Evolutionary conservation across 108 stramenopile species (phyloP), one percentile per base, ranked within the genome.

Genomic region (Cyclotella choctawhatcheeana): DNA sequence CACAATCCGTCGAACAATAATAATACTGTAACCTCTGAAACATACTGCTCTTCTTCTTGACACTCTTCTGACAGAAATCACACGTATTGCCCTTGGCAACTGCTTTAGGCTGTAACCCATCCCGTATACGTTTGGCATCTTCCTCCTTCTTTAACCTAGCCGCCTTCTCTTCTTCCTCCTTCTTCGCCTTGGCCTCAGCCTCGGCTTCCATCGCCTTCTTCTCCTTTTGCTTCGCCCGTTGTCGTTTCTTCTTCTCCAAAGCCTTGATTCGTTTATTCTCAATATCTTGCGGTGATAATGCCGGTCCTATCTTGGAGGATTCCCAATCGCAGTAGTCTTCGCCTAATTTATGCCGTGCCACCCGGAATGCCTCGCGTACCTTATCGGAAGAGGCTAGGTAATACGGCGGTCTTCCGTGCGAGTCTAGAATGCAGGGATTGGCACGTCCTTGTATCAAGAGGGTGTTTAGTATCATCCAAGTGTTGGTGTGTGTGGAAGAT

Each of bases 1-100:
- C 92, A 59, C 95, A 96, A 8, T 92, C 91, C 17, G 89, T 81
- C 62, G 76, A 84, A 66, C 95, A 96, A 67, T 94, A 96, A 17
- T 62, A 64, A 56, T 86, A 96, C 6, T 91, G 88, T n/a, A 94
- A 67, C 53, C 93, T 84, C 34, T 77, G 63, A 54, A 93, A 93
- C 90, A 92, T 90, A 51, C 89, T 74, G 14, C 75, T 85, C 58
- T 82, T 67, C 54, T 83, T 84, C 14, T 81, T 87, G 55, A 66
- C 73, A 4, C 77, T 73, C 60, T 58, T 86, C 65, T 85, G 82
- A 74, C 94, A 96, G 67, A 84, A 93, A 62, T 96, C 92, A 67
- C 94, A 96, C 0, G 72, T 78, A 59, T 89, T 90, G 8, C 73
- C 43, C 74, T 59, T 86, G 72, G 43, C 74, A 13, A 63, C 45